A percentile compares a stretch with the other conserved stretches of the same genome.
phyloP scores from a whole-genome alignment of 2,329 filamentous ascomycete genomes.

The Dothidotthia symphoricarpi region DNA sequence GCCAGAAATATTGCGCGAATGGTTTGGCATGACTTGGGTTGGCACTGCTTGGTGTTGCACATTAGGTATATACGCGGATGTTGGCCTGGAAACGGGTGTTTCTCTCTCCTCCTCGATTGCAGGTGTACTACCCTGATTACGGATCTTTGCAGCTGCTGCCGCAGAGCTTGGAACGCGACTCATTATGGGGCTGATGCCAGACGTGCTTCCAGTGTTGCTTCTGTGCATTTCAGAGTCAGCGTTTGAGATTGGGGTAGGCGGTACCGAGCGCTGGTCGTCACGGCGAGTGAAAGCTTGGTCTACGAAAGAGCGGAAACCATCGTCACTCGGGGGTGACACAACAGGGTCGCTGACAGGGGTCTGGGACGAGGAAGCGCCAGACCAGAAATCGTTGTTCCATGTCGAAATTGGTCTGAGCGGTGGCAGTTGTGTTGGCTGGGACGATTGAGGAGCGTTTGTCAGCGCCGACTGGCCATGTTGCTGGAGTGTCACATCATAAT shows the following conservation, averaged over 20 bases:
- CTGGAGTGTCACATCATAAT: slow-evolving; percentile 22
- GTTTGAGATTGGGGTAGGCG: slow-evolving; percentile 52
- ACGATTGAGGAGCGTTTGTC: slow-evolving; percentile 7
- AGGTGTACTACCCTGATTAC: slow-evolving; percentile 48
- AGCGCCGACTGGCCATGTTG: slow-evolving; percentile 9
- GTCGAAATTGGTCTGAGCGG: slow-evolving; percentile 20
- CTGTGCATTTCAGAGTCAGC: slow-evolving; percentile 49
- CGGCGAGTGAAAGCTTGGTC: slow-evolving; percentile 63
- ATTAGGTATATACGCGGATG: slow-evolving; percentile 29
- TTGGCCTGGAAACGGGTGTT: slow-evolving; percentile 38
- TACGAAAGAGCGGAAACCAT: slow-evolving; percentile 51
- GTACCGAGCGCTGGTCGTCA: slow-evolving; percentile 54
- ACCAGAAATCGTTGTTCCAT: slow-evolving; percentile 32
- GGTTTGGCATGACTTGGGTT: slow-evolving; percentile 41
- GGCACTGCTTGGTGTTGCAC: slow-evolving; percentile 29
- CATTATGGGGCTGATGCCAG: slow-evolving; percentile 66
- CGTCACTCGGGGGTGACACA: slow-evolving; percentile 22
- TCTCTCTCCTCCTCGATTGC: slow-evolving; percentile 55
- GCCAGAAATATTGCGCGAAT: slow-evolving; percentile 43
- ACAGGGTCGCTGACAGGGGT: slow-evolving; percentile 9
- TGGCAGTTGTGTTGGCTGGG: slow-evolving; percentile 7
- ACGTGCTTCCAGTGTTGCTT: slow-evolving; percentile 63
- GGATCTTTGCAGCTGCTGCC: slow-evolving; percentile 37
- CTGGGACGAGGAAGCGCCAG: slow-evolving; percentile 15
- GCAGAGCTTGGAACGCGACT: slow-evolving; percentile 52